A percentile compares a stretch with the other conserved stretches of the same genome.
These are phyloP conservation scores for Hypholoma fasciculare DNA, from an alignment of 768 basidiomycete genomes.

Conservation along the genomic window DNA sequence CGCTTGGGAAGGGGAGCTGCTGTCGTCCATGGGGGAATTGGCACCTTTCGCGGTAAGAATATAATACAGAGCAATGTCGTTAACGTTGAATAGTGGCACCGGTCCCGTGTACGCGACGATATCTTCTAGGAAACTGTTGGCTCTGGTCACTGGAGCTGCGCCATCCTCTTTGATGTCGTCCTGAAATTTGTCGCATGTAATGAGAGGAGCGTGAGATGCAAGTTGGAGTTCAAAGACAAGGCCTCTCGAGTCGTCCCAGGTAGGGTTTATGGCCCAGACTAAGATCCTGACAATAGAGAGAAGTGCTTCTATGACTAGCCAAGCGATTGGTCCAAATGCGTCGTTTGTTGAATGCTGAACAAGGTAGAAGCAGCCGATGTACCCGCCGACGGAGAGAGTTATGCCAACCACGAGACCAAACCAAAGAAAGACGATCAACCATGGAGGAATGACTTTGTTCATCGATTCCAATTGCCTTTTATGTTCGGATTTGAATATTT, in stretches of 20 bases:
- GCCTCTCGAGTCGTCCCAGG: constrained; percentile 7
- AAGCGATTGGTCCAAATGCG: constrained; percentile 2
- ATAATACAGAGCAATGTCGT: constrained; percentile 9
- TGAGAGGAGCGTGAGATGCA: constrained; percentile 6
- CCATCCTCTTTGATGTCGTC: constrained; percentile 1
- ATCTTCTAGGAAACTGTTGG: constrained; percentile 5
- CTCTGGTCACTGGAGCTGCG: not conserved
- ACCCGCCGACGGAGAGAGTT: constrained; percentile 5
- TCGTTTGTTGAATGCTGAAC: not conserved
- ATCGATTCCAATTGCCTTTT: not conserved
- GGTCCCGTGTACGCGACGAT: constrained; percentile 9
- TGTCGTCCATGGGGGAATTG: too few relatives aligned
- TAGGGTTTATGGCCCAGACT: constrained; percentile 13
- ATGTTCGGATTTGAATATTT: not conserved
- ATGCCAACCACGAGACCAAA: not conserved
- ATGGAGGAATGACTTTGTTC: not conserved
- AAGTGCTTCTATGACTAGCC: constrained; percentile 10
- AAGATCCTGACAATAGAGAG: constrained; percentile 10
- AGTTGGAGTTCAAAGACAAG: constrained; percentile 7
- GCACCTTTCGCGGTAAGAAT: not conserved
- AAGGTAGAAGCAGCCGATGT: constrained; percentile 12
- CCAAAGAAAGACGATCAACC: not conserved
- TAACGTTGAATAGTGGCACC: constrained; percentile 1
- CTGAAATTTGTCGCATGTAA: constrained; percentile 6
- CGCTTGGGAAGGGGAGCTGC: not conserved